Evolutionary conservation across 345 rosid species (phyloP).

Genomic region (Dipteronia sinensis): DNA sequence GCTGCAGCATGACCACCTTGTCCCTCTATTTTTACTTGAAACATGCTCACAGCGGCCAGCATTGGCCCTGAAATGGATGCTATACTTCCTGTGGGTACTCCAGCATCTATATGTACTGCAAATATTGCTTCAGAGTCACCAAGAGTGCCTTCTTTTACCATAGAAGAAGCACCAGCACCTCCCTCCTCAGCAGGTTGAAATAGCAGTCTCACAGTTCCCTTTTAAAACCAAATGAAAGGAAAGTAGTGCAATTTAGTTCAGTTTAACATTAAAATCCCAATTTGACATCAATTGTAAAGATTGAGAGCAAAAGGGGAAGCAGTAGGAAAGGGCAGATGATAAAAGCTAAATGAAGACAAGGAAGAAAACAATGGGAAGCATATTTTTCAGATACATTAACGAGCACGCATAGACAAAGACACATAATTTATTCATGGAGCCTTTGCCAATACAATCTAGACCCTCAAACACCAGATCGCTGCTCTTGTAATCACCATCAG

Average conservation of each 20-base stretch:
- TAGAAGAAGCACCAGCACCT: constrained; percentile 81
- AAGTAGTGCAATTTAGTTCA: constrained; percentile 12
- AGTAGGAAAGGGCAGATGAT: background rate
- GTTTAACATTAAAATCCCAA: background rate
- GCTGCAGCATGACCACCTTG: constrained; percentile 60
- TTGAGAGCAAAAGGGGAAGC: background rate
- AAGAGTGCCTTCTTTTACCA: constrained; percentile 86
- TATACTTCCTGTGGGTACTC: constrained; percentile 56
- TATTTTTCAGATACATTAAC: background rate
- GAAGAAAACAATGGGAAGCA: constrained; percentile 1
- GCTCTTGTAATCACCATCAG: too few species aligned
- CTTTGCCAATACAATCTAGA: too few species aligned
- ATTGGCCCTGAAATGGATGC: constrained; percentile 59
- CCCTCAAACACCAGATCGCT: too few species aligned
- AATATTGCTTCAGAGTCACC: constrained; percentile 90
- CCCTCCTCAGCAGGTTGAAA: constrained; percentile 97
- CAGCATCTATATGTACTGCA: constrained; percentile 61
- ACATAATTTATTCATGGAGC: background rate
- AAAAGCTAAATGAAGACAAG: background rate
- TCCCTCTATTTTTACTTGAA: constrained; percentile 62
- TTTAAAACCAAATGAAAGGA: constrained; percentile 28
- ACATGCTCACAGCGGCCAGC: constrained; percentile 56
- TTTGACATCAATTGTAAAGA: background rate
- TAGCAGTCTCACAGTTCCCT: constrained; percentile 85
- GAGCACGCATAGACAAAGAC: background rate